A percentile compares a stretch with the other conserved stretches of the same genome.
Conservation (phyloP, 306 rosid species). For the Citrullus colocynthis region DNA sequence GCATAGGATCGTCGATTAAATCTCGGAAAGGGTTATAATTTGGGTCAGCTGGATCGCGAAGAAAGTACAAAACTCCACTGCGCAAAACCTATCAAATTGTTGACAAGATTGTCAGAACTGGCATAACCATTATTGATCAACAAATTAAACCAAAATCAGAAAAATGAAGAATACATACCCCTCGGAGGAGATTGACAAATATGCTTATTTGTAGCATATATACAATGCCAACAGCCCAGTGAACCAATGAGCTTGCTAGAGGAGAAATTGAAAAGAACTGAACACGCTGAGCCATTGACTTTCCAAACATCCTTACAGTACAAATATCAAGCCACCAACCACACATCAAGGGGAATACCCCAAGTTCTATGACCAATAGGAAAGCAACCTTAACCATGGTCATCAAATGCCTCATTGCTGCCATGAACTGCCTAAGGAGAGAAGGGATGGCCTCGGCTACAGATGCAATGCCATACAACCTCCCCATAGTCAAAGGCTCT, state of each 20-base stretch:
- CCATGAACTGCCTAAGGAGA: constrained; percentile 93
- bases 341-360: constrained; percentile 97
- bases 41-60: constrained; percentile 97
- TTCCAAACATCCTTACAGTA: constrained; percentile 93
- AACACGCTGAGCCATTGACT: constrained; percentile 91
- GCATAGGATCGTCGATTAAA: constrained; percentile 96
- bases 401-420: constrained; percentile 98
- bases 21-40: constrained; percentile 98
- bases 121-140: neutral
- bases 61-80: constrained; percentile 90
- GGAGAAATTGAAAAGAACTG: constrained; percentile 93
- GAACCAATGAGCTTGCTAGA: constrained; percentile 87
- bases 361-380: constrained; percentile 95
- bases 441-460: constrained; percentile 89
- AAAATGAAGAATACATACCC: constrained; percentile 40
- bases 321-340: constrained; percentile 99
- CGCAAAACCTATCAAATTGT: constrained; percentile 71
- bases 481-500: constrained; percentile 75
- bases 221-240: constrained; percentile 97
- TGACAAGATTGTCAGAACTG: neutral
- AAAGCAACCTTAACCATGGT: constrained; percentile 99
- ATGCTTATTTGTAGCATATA: constrained; percentile 98
- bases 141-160: neutral
- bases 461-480: constrained; percentile 86
- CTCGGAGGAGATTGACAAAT: constrained; percentile 98